A percentile compares a stretch with the other conserved stretches of the same genome.
phyloP scores from a whole-genome alignment of 257 asterid species.

The Solanum peruvianum region DNA sequence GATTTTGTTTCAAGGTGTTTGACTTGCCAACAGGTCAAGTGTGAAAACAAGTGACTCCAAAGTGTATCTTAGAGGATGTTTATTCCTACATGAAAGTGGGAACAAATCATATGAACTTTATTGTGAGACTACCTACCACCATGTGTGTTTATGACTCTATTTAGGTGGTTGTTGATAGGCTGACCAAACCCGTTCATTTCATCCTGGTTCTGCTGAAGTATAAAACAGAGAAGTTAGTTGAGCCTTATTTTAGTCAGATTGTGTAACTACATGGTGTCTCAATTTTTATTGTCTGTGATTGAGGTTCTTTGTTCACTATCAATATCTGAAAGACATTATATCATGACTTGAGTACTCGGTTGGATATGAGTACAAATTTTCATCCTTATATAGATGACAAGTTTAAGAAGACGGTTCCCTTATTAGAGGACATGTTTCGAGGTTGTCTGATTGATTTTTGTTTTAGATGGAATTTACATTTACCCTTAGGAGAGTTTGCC shows the following conservation, averaged over 20 bases:
- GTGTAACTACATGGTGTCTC: neutral
- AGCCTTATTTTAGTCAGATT: too few relatives aligned
- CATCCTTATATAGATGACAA: too few relatives aligned
- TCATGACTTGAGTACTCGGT: neutral
- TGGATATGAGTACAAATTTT: too few relatives aligned
- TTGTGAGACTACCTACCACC: neutral
- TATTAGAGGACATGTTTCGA: neutral
- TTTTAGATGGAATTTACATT: too few relatives aligned
- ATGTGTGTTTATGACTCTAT: neutral
- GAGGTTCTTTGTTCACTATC: neutral
- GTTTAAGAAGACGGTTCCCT: neutral
- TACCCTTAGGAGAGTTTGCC: neutral
- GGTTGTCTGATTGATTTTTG: neutral
- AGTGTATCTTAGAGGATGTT: neutral
- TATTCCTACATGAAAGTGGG: neutral
- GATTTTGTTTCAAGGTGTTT: neutral
- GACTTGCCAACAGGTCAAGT: neutral
- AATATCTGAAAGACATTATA: neutral
- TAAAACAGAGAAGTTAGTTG: too few relatives aligned
- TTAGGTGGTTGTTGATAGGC: neutral
- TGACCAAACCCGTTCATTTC: neutral
- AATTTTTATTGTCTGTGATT: neutral
- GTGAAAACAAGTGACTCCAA: neutral
- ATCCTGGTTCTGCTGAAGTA: neutral
- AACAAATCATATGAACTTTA: too few relatives aligned